These are phyloP conservation scores for Talaromyces sp. DNA, from an alignment of 2,329 filamentous ascomycete species.

Conservation along the genomic window DNA sequence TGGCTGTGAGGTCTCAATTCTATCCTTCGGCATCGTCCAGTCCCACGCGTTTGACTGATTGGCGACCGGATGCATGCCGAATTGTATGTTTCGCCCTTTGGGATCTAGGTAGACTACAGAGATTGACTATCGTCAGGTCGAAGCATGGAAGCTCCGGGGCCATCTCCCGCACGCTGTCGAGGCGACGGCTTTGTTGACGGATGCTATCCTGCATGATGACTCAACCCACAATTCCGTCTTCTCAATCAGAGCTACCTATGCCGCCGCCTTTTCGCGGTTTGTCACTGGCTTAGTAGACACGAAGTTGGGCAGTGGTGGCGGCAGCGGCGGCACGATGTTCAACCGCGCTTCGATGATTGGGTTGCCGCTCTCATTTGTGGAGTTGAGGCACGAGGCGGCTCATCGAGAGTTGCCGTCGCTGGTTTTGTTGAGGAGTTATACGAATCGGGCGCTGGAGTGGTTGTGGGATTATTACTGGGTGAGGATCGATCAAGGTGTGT, in stretches of 20 bases:
- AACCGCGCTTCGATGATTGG: slow-evolving; percentile 41
- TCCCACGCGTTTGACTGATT: slow-evolving; percentile 28
- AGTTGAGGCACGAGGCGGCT: slow-evolving; percentile 82
- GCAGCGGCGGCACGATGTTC: slow-evolving; percentile 40
- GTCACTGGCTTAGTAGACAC: slow-evolving; percentile 46
- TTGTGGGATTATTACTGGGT: slow-evolving; percentile 88
- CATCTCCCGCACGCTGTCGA: slow-evolving; percentile 46
- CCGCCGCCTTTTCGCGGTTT: slow-evolving; percentile 47
- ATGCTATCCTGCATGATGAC: slow-evolving; percentile 46
- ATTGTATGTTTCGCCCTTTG: slow-evolving; percentile 29
- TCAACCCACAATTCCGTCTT: slow-evolving; percentile 41
- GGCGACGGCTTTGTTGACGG: slow-evolving; percentile 44
- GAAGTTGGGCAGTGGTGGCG: slow-evolving; percentile 33
- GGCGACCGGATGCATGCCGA: slow-evolving; percentile 39
- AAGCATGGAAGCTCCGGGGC: slow-evolving; percentile 44
- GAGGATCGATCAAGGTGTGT: slow-evolving; percentile 38
- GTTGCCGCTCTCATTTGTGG: slow-evolving; percentile 68
- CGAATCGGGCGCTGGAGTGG: slow-evolving; percentile 70
- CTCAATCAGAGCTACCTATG: slow-evolving; percentile 44
- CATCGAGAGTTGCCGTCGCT: slow-evolving; percentile 82
- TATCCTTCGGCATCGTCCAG: slow-evolving; percentile 34
- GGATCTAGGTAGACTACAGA: neutral
- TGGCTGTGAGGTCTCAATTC: slow-evolving; percentile 38
- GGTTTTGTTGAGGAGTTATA: slow-evolving; percentile 65
- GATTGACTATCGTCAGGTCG: slow-evolving; percentile 32